Evolutionary conservation across 495 filamentous ascomycete species (phyloP), one percentile per base, ranked within the genome.

Genomic region (Pseudomonodictys pantanalensis): DNA sequence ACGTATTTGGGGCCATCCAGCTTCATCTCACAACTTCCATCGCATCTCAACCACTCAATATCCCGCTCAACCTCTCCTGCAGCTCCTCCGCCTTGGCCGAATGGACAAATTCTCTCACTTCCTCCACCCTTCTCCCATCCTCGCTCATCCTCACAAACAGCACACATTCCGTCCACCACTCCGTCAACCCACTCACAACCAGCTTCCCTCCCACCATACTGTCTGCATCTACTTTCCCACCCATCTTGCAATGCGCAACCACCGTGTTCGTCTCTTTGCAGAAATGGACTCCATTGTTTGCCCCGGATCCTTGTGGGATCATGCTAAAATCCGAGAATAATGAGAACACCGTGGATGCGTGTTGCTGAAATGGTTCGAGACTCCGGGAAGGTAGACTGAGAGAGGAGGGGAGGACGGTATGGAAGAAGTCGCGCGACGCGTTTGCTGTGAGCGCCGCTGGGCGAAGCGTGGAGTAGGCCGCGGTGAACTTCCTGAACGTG

Each of bases 101-200:
- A 52, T 65, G 56, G 22, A 71, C 58, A 60, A 69, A 71, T 60
- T 71, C 68, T 43, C 53, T 64, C 10, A 71, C 20, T 23, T 56
- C 60, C 44, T 38, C 38, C 9, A 67, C 54, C 47, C 51, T 30
- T 26, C 39, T 48, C 8, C 58, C 45, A 8, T 28, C 56, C 52
- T 41, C 44, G 45, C 45, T 44, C 49, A 65, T 30, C 28, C 38
- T 38, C 8, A 65, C 45, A 45, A 60, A 60, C 6, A 60, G 22
- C 32, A 65, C 57, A 46, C 56, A 54, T 44, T 65, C 62, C 1
- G 64, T 65, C 56, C 51, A 52, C 56, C 57, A 60, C 52, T 62
- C 59, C n/a, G 1, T 1, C 5, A 56, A 10, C 10, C 59, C 59
- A 1, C 23, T n/a, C 28, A 47, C 38, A 5, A 62, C 33, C 45